Conservation (phyloP, 768 basidiomycete species). For the Russula abietina region DNA sequence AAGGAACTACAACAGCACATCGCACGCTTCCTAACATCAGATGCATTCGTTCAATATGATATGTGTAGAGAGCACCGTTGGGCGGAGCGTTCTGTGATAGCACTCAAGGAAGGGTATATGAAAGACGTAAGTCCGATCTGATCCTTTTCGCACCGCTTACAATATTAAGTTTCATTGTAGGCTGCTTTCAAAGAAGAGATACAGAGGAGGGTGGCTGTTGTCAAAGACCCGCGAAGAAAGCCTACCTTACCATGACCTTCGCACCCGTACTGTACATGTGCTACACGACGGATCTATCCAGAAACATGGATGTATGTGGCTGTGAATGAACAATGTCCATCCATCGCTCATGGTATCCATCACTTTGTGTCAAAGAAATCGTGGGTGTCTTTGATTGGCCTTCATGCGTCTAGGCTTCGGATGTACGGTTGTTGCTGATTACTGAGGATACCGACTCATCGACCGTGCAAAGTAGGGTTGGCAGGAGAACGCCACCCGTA, state of each 20-base stretch:
- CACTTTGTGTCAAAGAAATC: not conserved
- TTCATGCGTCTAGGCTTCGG: not conserved
- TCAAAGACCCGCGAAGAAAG: conserved; percentile 23
- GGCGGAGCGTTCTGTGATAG: conserved; percentile 12
- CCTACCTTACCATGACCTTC: conserved; percentile 11
- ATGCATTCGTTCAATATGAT: conserved; percentile 19
- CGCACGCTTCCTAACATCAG: conserved; percentile 21
- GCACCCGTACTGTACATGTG: not conserved
- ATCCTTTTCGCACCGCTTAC: conserved; percentile 6
- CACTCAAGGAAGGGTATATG: conserved; percentile 16
- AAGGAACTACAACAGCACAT: conserved; percentile 22
- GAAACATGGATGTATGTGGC: not conserved
- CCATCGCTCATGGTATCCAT: not conserved
- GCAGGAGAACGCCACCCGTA: not conserved
- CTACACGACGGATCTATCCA: not conserved
- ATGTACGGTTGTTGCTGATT: not conserved
- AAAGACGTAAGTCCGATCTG: conserved; percentile 20
- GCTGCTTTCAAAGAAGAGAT: conserved; percentile 16
- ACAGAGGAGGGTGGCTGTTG: conserved; percentile 18
- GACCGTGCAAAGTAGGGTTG: not conserved
- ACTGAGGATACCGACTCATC: not conserved
- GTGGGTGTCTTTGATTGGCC: not conserved
- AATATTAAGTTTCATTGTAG: conserved; percentile 5
- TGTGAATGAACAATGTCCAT: not conserved
- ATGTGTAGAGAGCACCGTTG: conserved; percentile 19